A percentile compares a stretch with the other conserved stretches of the same genome.
Conservation (phyloP, 2,329 filamentous ascomycete species). For the Exophiala oligosperma region DNA sequence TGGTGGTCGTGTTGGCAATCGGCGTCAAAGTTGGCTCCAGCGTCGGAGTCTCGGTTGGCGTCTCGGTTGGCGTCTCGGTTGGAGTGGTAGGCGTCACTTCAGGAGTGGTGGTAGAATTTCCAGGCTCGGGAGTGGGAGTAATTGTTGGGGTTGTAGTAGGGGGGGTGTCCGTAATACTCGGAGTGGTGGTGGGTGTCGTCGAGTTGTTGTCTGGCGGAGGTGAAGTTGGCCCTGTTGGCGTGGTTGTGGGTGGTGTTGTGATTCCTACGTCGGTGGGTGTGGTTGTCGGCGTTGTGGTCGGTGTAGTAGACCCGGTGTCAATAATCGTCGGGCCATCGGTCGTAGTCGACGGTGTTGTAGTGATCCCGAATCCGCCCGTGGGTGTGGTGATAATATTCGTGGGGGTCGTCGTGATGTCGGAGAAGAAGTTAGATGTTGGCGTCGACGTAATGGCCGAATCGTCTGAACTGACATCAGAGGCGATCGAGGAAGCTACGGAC, state of each 20-base stretch:
- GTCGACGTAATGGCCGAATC: conserved; percentile 16
- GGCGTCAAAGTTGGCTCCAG: conserved; percentile 24
- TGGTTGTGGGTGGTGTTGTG: background rate
- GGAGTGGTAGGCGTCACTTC: background rate
- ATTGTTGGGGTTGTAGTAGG: conserved; percentile 12
- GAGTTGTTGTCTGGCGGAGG: conserved; percentile 4
- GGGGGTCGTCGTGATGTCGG: background rate
- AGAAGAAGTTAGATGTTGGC: conserved; percentile 6
- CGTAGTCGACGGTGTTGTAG: background rate
- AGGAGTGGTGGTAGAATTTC: background rate
- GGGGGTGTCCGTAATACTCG: background rate
- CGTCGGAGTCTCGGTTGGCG: conserved; percentile 25
- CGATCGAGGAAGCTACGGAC: conserved; percentile 19
- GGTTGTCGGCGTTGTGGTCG: conserved; percentile 9
- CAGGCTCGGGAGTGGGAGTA: background rate
- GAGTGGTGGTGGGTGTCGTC: conserved; percentile 16
- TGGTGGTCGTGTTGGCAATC: conserved; percentile 13
- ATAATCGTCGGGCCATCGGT: conserved; percentile 4
- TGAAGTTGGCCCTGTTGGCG: conserved; percentile 15
- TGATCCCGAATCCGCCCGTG: background rate
- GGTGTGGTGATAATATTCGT: background rate
- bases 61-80: conserved; percentile 16
- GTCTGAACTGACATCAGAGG: conserved; percentile 19
- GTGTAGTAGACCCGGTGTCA: conserved; percentile 1
- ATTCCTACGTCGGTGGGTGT: background rate